Evolutionary conservation across 176 grass and related monocot species (phyloP).

Genomic region (Ensete ventricosum): DNA sequence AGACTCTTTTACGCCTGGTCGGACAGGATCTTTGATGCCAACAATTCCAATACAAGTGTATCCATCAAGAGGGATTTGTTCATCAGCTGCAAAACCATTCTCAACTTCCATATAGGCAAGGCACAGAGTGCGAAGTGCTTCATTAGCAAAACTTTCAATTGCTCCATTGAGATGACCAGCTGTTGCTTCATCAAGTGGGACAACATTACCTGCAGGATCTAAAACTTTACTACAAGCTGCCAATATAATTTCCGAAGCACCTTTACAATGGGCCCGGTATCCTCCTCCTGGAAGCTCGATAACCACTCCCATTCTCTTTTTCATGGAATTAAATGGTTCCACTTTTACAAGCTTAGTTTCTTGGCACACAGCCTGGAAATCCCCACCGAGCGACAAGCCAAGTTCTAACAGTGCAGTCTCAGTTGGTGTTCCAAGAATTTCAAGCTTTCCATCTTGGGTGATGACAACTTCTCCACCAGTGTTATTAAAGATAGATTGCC

Average conservation of each 20-base stretch:
- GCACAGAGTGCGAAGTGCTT: slow-evolving; percentile 83
- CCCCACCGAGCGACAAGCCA: slow-evolving; percentile 57
- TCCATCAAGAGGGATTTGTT: slow-evolving; percentile 53
- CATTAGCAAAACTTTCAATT: slow-evolving; percentile 78
- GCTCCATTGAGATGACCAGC: slow-evolving; percentile 42
- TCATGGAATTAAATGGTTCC: slow-evolving; percentile 81
- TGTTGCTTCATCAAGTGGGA: slow-evolving; percentile 51
- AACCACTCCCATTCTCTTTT: slow-evolving; percentile 95
- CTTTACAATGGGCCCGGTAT: slow-evolving; percentile 69
- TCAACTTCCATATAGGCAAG: slow-evolving; percentile 71
- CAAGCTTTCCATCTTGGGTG: slow-evolving; percentile 53
- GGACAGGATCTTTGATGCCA: slow-evolving; percentile 85
- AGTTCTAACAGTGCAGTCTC: slow-evolving; percentile 86
- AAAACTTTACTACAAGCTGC: slow-evolving; percentile 67
- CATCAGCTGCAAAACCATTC: slow-evolving; percentile 45
- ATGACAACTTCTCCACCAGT: slow-evolving; percentile 75
- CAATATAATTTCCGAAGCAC: slow-evolving; percentile 89
- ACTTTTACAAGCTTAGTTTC: slow-evolving; percentile 66
- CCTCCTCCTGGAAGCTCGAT: slow-evolving; percentile 55
- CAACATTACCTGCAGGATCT: slow-evolving; percentile 46
- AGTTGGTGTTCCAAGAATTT: slow-evolving; percentile 89
- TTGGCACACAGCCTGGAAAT: slow-evolving; percentile 50
- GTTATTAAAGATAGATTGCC: slow-evolving; percentile 86
- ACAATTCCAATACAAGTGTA: slow-evolving; percentile 94
- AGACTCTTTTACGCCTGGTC: slow-evolving; percentile 87